Evolutionary conservation across 2,329 filamentous ascomycete genomes (phyloP), one percentile per base, ranked within the genome.

Genomic region (Coniochaeta pulveracea): DNA sequence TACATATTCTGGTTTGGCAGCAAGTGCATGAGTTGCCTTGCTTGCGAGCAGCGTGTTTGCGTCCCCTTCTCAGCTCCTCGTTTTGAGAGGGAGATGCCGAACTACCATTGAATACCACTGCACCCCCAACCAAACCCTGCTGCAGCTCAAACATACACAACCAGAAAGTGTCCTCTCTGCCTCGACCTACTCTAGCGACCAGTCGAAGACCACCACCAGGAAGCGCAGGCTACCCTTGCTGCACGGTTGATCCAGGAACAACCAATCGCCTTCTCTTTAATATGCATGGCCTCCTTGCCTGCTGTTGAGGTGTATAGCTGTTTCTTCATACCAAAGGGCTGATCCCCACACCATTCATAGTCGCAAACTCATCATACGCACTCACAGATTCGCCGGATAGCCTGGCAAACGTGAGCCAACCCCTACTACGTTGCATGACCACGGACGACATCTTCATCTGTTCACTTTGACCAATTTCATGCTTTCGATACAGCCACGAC

Each of bases 201-300:
- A n/a, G n/a, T n/a, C 34, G 37, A 37, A 19, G 30, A 25, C 30
- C 21, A 25, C 12, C 30, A 33, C 10, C 28, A 22, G 28, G n/a
- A 14, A n/a, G n/a, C n/a, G n/a, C n/a, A n/a, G n/a, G n/a, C n/a
- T n/a, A 34, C 33, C 36, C 34, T 35, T 34, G 37, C 41, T 53
- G 49, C 51, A 52, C 47, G 47, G 46, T 43, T 45, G 47, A 39
- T 48, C 44, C 46, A 52, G 51, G 48, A 51, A 55, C 55, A 51
- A 55, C 55, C 53, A 54, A 59, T 60, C 58, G 52, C 54, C 16
- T 16, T 14, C 44, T 47, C 44, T 51, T 41, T 56, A 61, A 56
- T 54, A 67, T 68, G 64, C 62, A 66, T 63, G 56, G 19, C 16
- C 16, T 50, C 53, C 53, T 51, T 56, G 58, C 47, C 55, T 58